phyloP scores from a whole-genome alignment of 1,284 basidiomycete species.

The Pholiota adiposa region DNA sequence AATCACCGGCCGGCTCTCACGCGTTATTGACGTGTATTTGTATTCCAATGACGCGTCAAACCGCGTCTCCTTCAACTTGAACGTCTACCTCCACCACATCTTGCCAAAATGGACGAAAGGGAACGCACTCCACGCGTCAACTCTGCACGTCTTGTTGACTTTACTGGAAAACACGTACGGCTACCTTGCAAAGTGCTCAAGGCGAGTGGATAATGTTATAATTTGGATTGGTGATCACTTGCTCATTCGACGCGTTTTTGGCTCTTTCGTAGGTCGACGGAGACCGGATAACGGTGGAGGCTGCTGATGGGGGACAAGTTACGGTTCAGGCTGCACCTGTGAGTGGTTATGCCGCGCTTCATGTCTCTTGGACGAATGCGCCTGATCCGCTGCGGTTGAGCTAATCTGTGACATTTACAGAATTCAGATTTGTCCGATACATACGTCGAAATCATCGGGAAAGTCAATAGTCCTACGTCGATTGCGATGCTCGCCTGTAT shows the following conservation, averaged over 20 bases:
- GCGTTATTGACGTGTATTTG: slow-evolving; percentile 21
- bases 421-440: slow-evolving; percentile 52
- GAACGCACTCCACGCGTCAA: slow-evolving; percentile 67
- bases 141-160: slow-evolving; percentile 58
- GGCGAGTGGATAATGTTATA: slow-evolving; percentile 40
- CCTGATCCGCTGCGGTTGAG: background rate
- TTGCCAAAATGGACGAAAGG: slow-evolving; percentile 24
- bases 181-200: slow-evolving; percentile 73
- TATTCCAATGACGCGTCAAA: slow-evolving; percentile 1
- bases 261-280: slow-evolving; percentile 49
- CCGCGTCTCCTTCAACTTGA: slow-evolving; percentile 4
- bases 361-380: background rate
- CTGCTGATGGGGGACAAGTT: slow-evolving; percentile 77
- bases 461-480: slow-evolving; percentile 59
- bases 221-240: background rate
- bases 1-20: background rate
- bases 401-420: slow-evolving; percentile 33
- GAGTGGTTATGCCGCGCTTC: slow-evolving; percentile 23
- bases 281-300: slow-evolving; percentile 64
- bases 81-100: slow-evolving; percentile 1
- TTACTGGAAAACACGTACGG: slow-evolving; percentile 65
- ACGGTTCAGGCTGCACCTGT: slow-evolving; percentile 57
- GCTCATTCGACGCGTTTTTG: slow-evolving; percentile 5
- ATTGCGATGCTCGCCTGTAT: slow-evolving; percentile 68
- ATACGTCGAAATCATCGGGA: slow-evolving; percentile 80